Conservation (phyloP, 768 basidiomycete genomes). For the Paxillus ammoniavirescens region DNA sequence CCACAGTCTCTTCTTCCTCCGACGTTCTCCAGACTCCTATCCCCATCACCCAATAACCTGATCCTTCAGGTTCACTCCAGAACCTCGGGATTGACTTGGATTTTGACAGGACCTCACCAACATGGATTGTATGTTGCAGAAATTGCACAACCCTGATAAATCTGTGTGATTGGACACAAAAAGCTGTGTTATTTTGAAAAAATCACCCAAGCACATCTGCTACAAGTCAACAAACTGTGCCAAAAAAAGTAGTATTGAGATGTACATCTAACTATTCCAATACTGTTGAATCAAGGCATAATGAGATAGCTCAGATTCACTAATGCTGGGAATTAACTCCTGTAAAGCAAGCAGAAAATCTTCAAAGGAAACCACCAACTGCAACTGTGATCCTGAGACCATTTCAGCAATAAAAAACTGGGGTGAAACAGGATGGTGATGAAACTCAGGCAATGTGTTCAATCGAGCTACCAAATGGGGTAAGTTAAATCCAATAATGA, state of each 20-base stretch:
- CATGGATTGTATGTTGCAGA: too few relatives aligned
- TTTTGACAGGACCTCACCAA: too few relatives aligned
- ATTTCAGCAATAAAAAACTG: slow-evolving; percentile 91
- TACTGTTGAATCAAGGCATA: slow-evolving; percentile 57
- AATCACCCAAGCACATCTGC: too few relatives aligned
- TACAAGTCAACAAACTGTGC: too few relatives aligned
- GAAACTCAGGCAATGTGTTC: slow-evolving; percentile 46
- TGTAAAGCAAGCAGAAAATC: slow-evolving; percentile 79
- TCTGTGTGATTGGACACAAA: too few relatives aligned
- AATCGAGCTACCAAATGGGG: slow-evolving; percentile 20
- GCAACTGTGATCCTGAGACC: slow-evolving; percentile 64
- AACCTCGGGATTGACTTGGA: too few relatives aligned
- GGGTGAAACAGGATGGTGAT: slow-evolving; percentile 68
- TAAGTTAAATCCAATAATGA: neutral
- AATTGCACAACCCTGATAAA: too few relatives aligned
- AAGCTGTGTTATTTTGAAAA: neutral
- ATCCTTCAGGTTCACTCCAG: too few relatives aligned
- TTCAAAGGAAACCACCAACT: slow-evolving; percentile 66
- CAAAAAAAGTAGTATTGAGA: too few relatives aligned
- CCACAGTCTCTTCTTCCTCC: neutral
- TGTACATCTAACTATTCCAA: slow-evolving; percentile 9
- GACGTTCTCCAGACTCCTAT: too few relatives aligned
- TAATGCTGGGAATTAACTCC: slow-evolving; percentile 79
- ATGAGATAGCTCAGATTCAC: slow-evolving; percentile 80
- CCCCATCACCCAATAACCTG: too few relatives aligned